Percentiles rank a stretch among this genome's conserved stretches.
These are phyloP conservation scores for Oryza nivara DNA, from an alignment of 176 grass and related monocot species.

Conservation along the genomic window DNA sequence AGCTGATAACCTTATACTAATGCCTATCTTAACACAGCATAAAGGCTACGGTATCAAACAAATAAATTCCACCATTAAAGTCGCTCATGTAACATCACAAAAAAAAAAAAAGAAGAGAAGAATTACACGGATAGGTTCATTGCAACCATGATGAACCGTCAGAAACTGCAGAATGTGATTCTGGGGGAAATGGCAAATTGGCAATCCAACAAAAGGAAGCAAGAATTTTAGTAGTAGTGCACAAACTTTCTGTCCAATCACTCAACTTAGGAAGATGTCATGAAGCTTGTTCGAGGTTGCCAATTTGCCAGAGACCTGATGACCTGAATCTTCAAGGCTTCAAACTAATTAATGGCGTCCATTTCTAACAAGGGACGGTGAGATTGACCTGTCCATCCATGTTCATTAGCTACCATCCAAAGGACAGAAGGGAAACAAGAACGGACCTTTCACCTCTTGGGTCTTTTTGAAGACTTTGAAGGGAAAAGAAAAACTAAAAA, in stretches of 20 bases:
- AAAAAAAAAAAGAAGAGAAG: too few species aligned
- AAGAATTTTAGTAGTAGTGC: not conserved
- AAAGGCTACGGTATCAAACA: not conserved
- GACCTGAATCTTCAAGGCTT: slow-evolving; percentile 2
- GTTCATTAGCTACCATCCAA: slow-evolving; percentile 2
- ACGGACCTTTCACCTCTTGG: not conserved
- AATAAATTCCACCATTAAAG: not conserved
- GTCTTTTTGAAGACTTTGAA: slow-evolving; percentile 26
- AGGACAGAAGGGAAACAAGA: not conserved
- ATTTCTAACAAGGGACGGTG: not conserved
- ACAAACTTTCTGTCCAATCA: slow-evolving; percentile 9
- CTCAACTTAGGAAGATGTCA: slow-evolving; percentile 16
- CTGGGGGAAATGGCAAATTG: slow-evolving; percentile 3
- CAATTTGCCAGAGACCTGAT: not conserved
- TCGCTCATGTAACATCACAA: not conserved
- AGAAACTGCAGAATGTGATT: slow-evolving; percentile 18
- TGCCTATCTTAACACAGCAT: not conserved
- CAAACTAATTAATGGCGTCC: slow-evolving; percentile 23
- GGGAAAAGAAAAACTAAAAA: not conserved
- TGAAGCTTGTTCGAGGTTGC: not conserved
- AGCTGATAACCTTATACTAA: not conserved
- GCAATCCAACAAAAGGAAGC: slow-evolving; percentile 2
- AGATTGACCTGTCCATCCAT: slow-evolving; percentile 7
- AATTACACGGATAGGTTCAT: not conserved
- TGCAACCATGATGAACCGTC: not conserved